phyloP scores from a whole-genome alignment of 176 grass and related monocot species.

The Zoysia pacifica region DNA sequence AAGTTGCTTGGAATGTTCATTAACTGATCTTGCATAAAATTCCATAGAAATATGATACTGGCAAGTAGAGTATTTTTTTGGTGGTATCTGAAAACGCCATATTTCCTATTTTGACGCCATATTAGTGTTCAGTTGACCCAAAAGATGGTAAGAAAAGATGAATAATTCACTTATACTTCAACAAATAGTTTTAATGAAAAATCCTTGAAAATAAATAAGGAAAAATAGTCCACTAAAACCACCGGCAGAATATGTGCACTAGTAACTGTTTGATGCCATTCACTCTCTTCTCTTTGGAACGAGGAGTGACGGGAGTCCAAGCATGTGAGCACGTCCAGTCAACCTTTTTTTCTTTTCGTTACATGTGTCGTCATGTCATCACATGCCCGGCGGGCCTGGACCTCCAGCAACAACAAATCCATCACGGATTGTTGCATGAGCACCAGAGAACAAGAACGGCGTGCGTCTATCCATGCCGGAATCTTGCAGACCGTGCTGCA shows the following conservation, averaged over 20 bases:
- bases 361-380: not conserved
- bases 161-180: no score
- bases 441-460: not conserved
- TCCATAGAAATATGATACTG: no score
- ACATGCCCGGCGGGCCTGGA: not conserved
- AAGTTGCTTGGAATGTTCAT: no score
- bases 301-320: not conserved
- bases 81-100: no score
- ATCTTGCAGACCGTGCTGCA: not conserved
- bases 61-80: no score
- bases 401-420: no score
- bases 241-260: not conserved
- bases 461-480: not conserved
- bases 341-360: not conserved
- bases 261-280: not conserved
- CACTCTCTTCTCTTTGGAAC: not conserved
- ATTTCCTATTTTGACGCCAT: no score
- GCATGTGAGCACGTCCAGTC: not conserved
- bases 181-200: no score
- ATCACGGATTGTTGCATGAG: not conserved
- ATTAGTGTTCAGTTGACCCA: no score
- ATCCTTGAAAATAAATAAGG: no score
- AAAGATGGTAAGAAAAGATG: no score
- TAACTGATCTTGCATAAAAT: no score
- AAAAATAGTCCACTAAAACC: not conserved